Base-by-base conservation (phyloP, 1,139 yeast species). In the Maudiozyma humilis region DNA sequence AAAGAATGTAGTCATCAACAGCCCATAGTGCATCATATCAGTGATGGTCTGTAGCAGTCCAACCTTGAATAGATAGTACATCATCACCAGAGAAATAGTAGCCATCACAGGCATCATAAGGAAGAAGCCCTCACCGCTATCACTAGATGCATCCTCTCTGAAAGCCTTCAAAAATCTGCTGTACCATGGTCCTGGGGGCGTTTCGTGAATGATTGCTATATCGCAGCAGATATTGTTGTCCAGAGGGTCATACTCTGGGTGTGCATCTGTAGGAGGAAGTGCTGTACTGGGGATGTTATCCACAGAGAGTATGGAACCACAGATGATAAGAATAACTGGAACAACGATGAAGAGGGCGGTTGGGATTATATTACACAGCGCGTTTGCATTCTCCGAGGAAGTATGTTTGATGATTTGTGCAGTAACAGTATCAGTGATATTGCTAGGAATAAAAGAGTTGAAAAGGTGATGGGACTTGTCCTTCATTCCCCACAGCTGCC, bases 201-300 rank as follows among this genome's bases (percentile, higher is more conserved):
- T 23, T 23, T 23, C 27, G 27, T 23, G 6, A 23, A 16, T 3
- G 27, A 23, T 23, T 23, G 8, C 8, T 6, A 23, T 23, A 23
- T 40, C 41, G 4, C 29, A n/a, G n/a, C 10, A 6, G 15, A 44
- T 19, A 19, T 44, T 55, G 30, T 50, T 47, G 44, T 56, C 60
- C 10, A 51, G 45, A n/a, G 57, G 56, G 38, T 56, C 59, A 42
- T 51, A 56, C 38, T 52, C 37, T 2, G 50, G 49, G 43, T 56
- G 56, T 14, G 43, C 38, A 14, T 46, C 46, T 4, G 58, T 54
- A 29, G 60, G 59, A 17, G 60, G 57, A 38, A 54, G 42, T 13
- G 60, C 57, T 20, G 59, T 56, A 27, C 49, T 50, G 14, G 60
- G 60, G 35, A 56, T 54, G 6, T 55, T 50, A 7, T 40, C 36